Base-by-base conservation (phyloP, 805 yeast species). In the Sugiyamaella chiloensis region DNA sequence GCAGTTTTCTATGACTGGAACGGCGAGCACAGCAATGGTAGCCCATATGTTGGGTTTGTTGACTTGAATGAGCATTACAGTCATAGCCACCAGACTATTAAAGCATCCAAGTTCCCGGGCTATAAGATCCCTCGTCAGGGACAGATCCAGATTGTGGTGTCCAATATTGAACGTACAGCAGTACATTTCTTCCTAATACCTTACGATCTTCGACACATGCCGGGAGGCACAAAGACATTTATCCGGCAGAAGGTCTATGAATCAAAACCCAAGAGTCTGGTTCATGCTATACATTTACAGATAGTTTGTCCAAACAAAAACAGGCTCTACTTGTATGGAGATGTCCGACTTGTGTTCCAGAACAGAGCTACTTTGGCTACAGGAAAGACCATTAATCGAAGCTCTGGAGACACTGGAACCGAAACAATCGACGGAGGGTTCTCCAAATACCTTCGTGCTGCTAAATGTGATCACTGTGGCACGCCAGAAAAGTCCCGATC, bases 71-170 rank as follows among this genome's bases (percentile, higher is more conserved):
- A 30, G 11, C 16, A 43, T 17, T 27, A 26, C 8, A 7, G 11
- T 8, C 9, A 36, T 24, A 39, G 24, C 26, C 5, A 6, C 24
- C 20, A 14, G 5, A 6, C 32, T 12, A 17, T 17, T 14, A 43
- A 27, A 24, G n/a, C 27, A 24, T 21, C 46, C 29, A 43, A 27
- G 32, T 41, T 55, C 31, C 54, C 53, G 1, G 67, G 69, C 7
- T 62, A 61, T 48, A 40, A 61, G 32, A 56, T 65, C 23, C 69
- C 69, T 24, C 47, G 53, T n/a, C 47, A 53, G 9, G 69, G 69
- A 3, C 60, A 60, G 51, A 39, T 65, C 21, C 70, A 65, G 47
- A 52, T 65, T 14, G 60, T 63, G n/a, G 50, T 65, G 2, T 60
- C 64, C 27, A 64, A 65, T 43, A 48, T 57, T 16, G 57, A 62